Percentiles rank a stretch among this genome's conserved stretches.
These are phyloP conservation scores for Prunus padus DNA, from an alignment of 306 rosid genomes.

Conservation along the genomic window DNA sequence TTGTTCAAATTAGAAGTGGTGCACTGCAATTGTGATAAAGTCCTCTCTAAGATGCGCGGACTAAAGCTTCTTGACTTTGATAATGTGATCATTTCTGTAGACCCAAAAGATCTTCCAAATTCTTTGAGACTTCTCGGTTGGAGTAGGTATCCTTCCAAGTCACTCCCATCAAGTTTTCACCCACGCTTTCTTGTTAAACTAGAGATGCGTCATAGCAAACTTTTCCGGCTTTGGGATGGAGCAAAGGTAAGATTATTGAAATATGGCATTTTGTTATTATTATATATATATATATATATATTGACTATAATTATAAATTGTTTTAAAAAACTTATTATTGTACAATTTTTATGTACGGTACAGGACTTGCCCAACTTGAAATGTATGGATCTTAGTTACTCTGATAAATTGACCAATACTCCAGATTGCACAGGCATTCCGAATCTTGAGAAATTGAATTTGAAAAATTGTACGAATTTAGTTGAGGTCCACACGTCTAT, in stretches of 20 bases:
- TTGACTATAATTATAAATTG: too few species aligned
- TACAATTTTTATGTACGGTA: neutral
- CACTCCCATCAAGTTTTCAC: neutral
- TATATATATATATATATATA: too few species aligned
- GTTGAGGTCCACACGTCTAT: constrained; percentile 6
- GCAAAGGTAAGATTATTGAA: neutral
- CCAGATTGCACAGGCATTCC: constrained; percentile 12
- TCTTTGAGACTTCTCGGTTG: constrained; percentile 10
- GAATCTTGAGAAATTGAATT: neutral
- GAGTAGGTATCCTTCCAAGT: constrained; percentile 5
- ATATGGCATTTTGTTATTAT: neutral
- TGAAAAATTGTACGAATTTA: neutral
- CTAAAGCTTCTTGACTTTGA: neutral
- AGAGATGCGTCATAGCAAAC: constrained; percentile 1
- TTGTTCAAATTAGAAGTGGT: too few species aligned
- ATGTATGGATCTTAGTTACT: neutral
- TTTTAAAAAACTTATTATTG: neutral
- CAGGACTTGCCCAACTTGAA: constrained; percentile 16
- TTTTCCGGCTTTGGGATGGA: constrained; percentile 13
- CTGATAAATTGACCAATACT: constrained; percentile 1
- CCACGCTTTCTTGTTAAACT: constrained; percentile 2
- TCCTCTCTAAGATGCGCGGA: neutral
- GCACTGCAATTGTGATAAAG: neutral
- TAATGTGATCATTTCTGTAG: neutral
- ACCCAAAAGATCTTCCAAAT: constrained; percentile 6